phyloP scores from a whole-genome alignment of 805 yeast species.

The Zygoascus flipseniorum region DNA sequence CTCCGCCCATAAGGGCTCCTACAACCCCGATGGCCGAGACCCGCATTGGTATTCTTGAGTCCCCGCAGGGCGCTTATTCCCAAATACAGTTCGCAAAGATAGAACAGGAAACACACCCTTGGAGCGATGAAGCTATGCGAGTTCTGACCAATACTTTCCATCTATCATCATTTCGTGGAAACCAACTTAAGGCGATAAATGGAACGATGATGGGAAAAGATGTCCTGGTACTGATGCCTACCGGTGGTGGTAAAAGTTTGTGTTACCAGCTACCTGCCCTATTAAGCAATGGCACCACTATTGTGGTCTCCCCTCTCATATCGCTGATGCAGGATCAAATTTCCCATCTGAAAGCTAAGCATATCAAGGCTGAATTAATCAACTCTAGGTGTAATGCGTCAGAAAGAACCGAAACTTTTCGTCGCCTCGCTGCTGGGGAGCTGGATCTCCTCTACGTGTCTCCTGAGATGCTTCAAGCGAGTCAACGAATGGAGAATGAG shows the following conservation, averaged over 20 bases:
- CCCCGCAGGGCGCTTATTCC: slow-evolving; percentile 1
- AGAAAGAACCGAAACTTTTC: slow-evolving; percentile 55
- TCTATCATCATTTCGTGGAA: slow-evolving; percentile 59
- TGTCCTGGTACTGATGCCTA: slow-evolving; percentile 94
- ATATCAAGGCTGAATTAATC: slow-evolving; percentile 80
- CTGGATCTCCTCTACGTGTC: slow-evolving; percentile 77
- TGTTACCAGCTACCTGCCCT: slow-evolving; percentile 95
- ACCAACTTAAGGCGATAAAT: slow-evolving; percentile 81
- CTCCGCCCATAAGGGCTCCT: neutral
- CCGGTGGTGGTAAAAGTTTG: slow-evolving; percentile 96
- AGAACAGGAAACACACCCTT: slow-evolving; percentile 29
- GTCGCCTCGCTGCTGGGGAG: slow-evolving; percentile 53
- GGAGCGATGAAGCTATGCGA: slow-evolving; percentile 61
- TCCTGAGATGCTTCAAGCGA: slow-evolving; percentile 87
- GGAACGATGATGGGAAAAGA: slow-evolving; percentile 69
- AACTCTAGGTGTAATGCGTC: slow-evolving; percentile 63
- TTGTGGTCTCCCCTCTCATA: slow-evolving; percentile 89
- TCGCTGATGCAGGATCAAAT: slow-evolving; percentile 98
- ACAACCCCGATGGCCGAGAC: neutral
- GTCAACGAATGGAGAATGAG: slow-evolving; percentile 56
- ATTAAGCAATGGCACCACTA: slow-evolving; percentile 70
- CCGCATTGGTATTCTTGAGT: neutral
- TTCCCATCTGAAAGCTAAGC: slow-evolving; percentile 56
- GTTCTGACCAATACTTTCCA: slow-evolving; percentile 54
- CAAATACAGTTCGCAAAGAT: slow-evolving; percentile 1